Conservation (phyloP, 2,329 filamentous ascomycete species). For the Polytolypa hystricis region DNA sequence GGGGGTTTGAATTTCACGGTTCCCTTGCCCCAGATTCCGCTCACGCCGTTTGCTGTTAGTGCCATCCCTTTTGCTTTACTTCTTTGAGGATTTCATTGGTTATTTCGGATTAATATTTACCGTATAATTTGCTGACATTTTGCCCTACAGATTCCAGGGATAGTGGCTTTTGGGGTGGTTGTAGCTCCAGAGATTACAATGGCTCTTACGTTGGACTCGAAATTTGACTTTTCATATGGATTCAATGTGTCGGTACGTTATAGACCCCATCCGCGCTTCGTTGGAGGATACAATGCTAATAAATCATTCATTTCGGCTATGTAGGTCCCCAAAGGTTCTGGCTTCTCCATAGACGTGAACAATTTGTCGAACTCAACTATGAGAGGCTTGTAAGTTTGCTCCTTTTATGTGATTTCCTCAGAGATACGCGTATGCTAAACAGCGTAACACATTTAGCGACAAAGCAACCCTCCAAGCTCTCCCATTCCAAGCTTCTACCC, state of each 20-base stretch:
- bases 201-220: constrained; percentile 7
- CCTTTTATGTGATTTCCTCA: not conserved
- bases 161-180: constrained; percentile 13
- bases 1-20: constrained; percentile 11
- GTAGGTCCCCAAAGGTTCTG: constrained; percentile 13
- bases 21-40: constrained; percentile 13
- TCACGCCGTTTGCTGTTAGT: constrained; percentile 15
- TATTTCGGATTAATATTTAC: not conserved
- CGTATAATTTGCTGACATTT: not conserved
- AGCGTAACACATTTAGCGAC: constrained; percentile 6
- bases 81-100: too few species aligned
- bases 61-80: not conserved
- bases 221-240: constrained; percentile 14
- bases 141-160: constrained; percentile 12
- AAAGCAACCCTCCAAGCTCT: constrained; percentile 12
- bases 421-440: not conserved
- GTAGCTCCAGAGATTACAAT: constrained; percentile 10
- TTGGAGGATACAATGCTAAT: not conserved
- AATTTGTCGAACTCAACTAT: constrained; percentile 11
- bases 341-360: constrained; percentile 10
- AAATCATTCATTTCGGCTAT: not conserved
- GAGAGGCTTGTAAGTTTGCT: constrained; percentile 23
- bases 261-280: not conserved
- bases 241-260: constrained; percentile 13
- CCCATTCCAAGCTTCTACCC: constrained; percentile 11